Evolutionary conservation across 176 grass and related monocot species (phyloP), one percentile per base, ranked within the genome.

Genomic region (Bromus sterilis): DNA sequence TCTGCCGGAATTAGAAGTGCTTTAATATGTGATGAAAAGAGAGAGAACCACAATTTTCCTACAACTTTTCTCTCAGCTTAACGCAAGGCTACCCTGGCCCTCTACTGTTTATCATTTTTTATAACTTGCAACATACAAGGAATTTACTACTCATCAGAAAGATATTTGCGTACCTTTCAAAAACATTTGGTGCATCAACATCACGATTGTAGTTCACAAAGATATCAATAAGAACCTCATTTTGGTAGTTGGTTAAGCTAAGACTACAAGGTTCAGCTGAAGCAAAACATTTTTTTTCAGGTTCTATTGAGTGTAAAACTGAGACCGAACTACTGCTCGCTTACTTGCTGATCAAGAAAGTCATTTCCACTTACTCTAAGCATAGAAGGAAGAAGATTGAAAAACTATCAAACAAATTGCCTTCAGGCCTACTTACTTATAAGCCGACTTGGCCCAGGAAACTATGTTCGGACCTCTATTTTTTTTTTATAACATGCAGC

Each of bases 171-270:
- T 91, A 98, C 95, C 95, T 88, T 87, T 93, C 96, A 34, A 99
- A 95, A 56, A 93, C 91, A 85, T 95, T 99, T 82, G 96, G 89
- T 74, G 93, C 90, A 80, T 95, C 91, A 37, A 95, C 96, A 86
- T 99, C 93, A 46, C 96, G 95, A 79, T 95, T 93, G 79, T 99
- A 99, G 76, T 95, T 95, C 71, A 99, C 93, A 84, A 95, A 99
- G 84, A 95, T 88, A 88, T 99, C 96, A 70, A 99, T 75, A 87
- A 93, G 85, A 87, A 93, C 77, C 48, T 95, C 18, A 18, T 51
- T 6, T 51, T 51, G 18, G 48, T 51, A 18, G 16, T 51, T 51
- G 48, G 48, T 18, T 51, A 51, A 51, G 48, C 48, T 51, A 51
- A 51, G 48, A 51, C 48, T 48, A 51, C 48, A 51, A 21, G 6